These are phyloP conservation scores for Avena atlantica DNA, from an alignment of 176 grass and related monocot species.

Conservation along the genomic window DNA sequence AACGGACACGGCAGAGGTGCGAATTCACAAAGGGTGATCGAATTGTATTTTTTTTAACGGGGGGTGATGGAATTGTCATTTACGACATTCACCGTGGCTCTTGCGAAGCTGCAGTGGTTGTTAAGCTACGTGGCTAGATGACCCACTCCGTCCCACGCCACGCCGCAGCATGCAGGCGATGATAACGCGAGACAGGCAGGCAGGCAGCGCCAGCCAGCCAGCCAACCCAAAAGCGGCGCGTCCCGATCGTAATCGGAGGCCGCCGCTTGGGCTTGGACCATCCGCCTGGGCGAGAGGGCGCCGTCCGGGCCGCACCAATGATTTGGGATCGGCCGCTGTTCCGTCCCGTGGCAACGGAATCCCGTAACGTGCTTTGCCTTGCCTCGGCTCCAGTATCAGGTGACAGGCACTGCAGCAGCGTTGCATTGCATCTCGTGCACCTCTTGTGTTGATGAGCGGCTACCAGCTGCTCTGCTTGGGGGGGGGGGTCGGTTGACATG, in stretches of 20 bases:
- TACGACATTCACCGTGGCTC: too few species aligned
- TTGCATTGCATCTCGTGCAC: background rate
- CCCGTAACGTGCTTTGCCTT: background rate
- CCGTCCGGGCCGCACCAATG: background rate
- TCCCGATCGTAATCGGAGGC: background rate
- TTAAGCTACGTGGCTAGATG: background rate
- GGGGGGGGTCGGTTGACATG: background rate
- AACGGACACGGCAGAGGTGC: too few species aligned
- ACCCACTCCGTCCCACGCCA: conserved; percentile 1
- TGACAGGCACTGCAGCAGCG: too few species aligned
- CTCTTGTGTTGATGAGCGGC: too few species aligned
- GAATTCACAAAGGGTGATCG: too few species aligned
- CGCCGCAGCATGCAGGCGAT: background rate
- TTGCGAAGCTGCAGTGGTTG: too few species aligned
- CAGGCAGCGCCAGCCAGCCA: background rate
- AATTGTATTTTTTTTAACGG: too few species aligned
- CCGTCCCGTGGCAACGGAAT: background rate
- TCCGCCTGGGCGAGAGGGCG: background rate
- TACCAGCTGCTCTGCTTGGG: too few species aligned
- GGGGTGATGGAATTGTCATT: too few species aligned
- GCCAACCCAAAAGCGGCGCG: conserved; percentile 9
- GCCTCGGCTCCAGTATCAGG: too few species aligned
- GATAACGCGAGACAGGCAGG: background rate
- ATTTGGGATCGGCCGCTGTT: background rate
- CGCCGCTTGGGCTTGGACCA: background rate